Percentiles rank a stretch among this genome's conserved stretches.
phyloP scores from a whole-genome alignment of 371 early-diverging fungal genomes.

The Mucor plumbeus region DNA sequence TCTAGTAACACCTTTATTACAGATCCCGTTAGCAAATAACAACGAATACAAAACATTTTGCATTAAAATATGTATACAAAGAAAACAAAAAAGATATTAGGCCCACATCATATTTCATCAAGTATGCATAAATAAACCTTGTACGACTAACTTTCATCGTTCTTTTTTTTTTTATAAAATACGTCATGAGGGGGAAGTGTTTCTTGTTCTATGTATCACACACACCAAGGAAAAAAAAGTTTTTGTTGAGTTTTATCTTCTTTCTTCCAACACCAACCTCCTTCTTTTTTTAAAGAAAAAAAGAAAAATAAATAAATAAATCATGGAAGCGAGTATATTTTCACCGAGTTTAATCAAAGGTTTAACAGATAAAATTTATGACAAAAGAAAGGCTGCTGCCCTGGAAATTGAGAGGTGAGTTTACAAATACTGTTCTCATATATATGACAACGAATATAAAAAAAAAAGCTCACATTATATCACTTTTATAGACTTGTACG shows the following conservation, averaged over 20 bases:
- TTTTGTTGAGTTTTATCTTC: constrained; percentile 5
- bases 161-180: background rate
- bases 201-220: background rate
- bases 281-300: background rate
- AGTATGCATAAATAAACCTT: background rate
- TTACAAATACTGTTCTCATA: background rate
- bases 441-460: background rate
- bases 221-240: background rate
- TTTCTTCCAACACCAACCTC: background rate
- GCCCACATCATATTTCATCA: background rate
- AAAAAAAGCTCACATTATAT: background rate
- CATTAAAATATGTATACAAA: too few species aligned
- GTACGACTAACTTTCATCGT: background rate
- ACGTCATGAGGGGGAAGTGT: constrained; percentile 8
- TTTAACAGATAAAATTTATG: constrained; percentile 87
- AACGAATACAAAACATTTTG: too few species aligned
- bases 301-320: too few species aligned
- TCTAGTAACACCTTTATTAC: too few species aligned
- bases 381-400: constrained; percentile 88
- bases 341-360: constrained; percentile 54
- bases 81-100: too few species aligned
- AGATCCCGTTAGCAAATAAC: too few species aligned
- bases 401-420: constrained; percentile 82
- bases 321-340: constrained; percentile 38
- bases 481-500: constrained; percentile 64